phyloP scores from a whole-genome alignment of 345 rosid species.

The Isatis tinctoria region DNA sequence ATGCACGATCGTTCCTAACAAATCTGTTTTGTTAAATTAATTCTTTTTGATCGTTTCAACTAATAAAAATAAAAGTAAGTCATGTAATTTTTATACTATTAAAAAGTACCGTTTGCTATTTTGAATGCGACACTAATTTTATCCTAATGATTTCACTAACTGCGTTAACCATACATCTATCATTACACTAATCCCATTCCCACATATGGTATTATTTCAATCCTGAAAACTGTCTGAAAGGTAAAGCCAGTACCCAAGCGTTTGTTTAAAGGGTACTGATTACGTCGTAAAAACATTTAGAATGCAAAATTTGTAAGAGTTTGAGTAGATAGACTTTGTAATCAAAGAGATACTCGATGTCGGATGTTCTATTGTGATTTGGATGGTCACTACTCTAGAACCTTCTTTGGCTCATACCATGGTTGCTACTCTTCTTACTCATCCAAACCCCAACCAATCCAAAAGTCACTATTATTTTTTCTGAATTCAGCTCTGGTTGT shows the following conservation, averaged over 20 bases:
- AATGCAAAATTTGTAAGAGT: not conserved
- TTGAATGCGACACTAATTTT: not conserved
- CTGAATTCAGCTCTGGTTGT: not conserved
- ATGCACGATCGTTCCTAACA: not conserved
- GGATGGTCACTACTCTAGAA: not conserved
- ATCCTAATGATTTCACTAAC: not conserved
- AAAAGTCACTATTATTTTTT: not conserved
- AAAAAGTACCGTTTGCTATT: not conserved
- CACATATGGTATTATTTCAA: not conserved
- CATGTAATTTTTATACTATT: not conserved
- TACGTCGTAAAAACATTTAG: not conserved
- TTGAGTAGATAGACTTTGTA: too few species aligned
- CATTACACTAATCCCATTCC: not conserved
- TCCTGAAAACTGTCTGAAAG: not conserved
- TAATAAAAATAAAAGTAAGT: not conserved
- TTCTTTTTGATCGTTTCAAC: not conserved
- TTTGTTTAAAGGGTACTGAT: not conserved
- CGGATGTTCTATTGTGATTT: not conserved
- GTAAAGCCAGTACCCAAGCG: not conserved
- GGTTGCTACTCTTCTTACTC: not conserved
- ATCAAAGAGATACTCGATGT: too few species aligned
- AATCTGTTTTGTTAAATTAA: not conserved
- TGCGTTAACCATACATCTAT: not conserved
- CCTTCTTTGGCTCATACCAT: not conserved
- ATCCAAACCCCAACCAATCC: not conserved